Percentiles rank a stretch among this genome's conserved stretches.
These are phyloP conservation scores for Lodderomyces jiufengensis DNA, from an alignment of 1,139 yeast genomes.

Conservation along the genomic window DNA sequence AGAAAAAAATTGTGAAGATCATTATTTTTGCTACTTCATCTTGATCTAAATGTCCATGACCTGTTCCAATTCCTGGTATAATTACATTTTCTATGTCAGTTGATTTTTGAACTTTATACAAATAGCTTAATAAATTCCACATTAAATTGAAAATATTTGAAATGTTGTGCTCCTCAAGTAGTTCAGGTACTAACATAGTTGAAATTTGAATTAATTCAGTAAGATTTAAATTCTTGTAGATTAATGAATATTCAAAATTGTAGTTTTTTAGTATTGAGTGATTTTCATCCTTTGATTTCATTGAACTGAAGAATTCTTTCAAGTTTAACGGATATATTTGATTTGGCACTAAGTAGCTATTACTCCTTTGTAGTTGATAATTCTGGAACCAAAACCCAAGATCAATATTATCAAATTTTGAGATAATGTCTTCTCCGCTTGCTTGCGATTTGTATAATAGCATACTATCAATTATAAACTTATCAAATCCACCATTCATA, in stretches of 20 bases:
- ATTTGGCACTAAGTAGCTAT: slow-evolving; percentile 21
- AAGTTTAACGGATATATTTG: slow-evolving; percentile 15
- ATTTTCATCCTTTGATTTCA: too few relatives aligned
- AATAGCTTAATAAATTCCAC: slow-evolving; percentile 20
- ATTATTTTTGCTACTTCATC: slow-evolving; percentile 19
- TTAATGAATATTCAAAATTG: slow-evolving; percentile 8
- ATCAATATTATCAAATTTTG: slow-evolving; percentile 11
- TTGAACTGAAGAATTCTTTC: slow-evolving; percentile 8
- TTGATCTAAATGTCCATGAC: slow-evolving; percentile 22
- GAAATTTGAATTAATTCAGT: slow-evolving; percentile 14
- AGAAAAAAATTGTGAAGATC: slow-evolving; percentile 20
- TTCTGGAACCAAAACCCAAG: slow-evolving; percentile 17
- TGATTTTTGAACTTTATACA: not conserved
- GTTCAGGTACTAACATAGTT: slow-evolving; percentile 17
- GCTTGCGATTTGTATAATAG: slow-evolving; percentile 8
- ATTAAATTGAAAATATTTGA: slow-evolving; percentile 16
- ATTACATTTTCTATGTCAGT: slow-evolving; percentile 13
- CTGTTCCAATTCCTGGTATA: slow-evolving; percentile 31
- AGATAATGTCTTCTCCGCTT: too few relatives aligned
- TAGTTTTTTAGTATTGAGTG: too few relatives aligned
- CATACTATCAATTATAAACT: slow-evolving; percentile 18
- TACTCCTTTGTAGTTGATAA: slow-evolving; percentile 12
- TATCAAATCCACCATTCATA: slow-evolving; percentile 30
- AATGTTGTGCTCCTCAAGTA: too few relatives aligned
- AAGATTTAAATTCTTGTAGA: slow-evolving; percentile 12